A percentile compares a stretch with the other conserved stretches of the same genome.
These are phyloP conservation scores for Iris macrosiphon DNA, from an alignment of 106 monocot species.

Conservation along the genomic window DNA sequence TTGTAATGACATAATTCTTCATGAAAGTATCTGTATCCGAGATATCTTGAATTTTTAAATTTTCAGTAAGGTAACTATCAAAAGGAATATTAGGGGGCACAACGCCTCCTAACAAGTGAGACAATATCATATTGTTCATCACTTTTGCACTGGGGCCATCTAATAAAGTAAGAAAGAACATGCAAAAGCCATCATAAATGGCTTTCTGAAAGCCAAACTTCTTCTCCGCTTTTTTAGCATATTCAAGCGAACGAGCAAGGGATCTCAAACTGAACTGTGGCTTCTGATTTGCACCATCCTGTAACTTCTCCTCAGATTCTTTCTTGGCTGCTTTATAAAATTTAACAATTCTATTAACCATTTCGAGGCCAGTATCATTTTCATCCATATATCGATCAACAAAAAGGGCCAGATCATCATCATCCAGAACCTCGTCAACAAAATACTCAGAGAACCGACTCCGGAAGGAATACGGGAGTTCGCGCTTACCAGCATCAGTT, in stretches of 20 bases:
- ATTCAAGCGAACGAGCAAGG: conserved; percentile 85
- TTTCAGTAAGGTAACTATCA: conserved; percentile 37
- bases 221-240: conserved; percentile 51
- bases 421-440: conserved; percentile 92
- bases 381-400: conserved; percentile 59
- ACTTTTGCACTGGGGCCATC: conserved; percentile 70
- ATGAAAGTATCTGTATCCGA: conserved; percentile 8
- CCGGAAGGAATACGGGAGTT: conserved; percentile 66
- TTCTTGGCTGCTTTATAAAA: conserved; percentile 83
- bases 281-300: conserved; percentile 94
- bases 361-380: conserved; percentile 7
- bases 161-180: conserved; percentile 89
- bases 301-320: conserved; percentile 71
- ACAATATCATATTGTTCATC: conserved; percentile 57
- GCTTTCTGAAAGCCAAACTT: conserved; percentile 59
- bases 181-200: conserved; percentile 92
- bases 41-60: not conserved
- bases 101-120: conserved; percentile 24
- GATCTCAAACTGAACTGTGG: conserved; percentile 96
- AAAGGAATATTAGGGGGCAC: conserved; percentile 46
- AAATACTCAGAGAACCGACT: conserved; percentile 88
- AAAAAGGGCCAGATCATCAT: conserved; percentile 79
- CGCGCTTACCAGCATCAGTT: conserved; percentile 92
- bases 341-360: conserved; percentile 32
- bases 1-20: conserved; percentile 62